Conservation (phyloP, 2,329 filamentous ascomycete genomes). For the Hymenoscyphus fraxineus region DNA sequence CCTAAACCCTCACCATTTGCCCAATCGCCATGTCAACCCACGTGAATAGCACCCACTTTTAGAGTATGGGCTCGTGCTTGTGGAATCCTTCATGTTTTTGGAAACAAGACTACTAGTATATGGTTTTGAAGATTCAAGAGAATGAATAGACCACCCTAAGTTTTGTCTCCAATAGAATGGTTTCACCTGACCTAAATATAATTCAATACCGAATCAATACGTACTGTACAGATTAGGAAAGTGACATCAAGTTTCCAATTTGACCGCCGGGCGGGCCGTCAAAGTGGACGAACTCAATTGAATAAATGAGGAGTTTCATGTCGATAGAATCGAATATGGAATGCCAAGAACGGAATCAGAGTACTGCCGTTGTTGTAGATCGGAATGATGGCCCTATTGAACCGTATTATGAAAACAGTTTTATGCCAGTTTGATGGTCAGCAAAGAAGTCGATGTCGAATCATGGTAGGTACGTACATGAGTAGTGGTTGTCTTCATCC, state of each 20-base stretch:
- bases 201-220: no score
- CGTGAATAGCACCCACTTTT: background rate
- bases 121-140: background rate
- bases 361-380: background rate
- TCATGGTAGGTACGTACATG: background rate
- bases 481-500: slow-evolving; percentile 1
- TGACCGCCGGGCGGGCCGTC: background rate
- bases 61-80: background rate
- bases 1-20: background rate
- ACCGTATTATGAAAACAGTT: background rate
- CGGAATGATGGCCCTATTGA: background rate
- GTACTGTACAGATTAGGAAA: no score
- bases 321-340: background rate
- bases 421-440: background rate
- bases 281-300: background rate
- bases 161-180: background rate
- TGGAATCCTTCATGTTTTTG: background rate
- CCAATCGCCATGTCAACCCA: background rate
- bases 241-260: no score
- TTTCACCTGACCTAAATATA: no score
- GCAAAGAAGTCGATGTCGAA: background rate
- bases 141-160: background rate
- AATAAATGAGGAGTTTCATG: background rate
- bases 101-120: background rate
- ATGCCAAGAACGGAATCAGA: background rate